Base-by-base conservation (phyloP, 306 rosid species). In the Aeschynomene evenia region DNA sequence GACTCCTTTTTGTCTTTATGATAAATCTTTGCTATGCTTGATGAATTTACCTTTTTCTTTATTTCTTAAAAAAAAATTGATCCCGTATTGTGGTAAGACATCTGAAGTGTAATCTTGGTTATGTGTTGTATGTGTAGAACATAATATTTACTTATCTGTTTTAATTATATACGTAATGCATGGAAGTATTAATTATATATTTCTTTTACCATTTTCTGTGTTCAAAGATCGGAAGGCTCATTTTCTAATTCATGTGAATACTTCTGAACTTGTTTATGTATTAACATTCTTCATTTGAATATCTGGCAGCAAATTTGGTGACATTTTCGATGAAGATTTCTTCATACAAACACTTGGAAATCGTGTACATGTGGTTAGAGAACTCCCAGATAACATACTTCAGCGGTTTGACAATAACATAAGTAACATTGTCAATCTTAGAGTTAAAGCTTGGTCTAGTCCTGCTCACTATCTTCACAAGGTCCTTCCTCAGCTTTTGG, bases 381-480 rank as follows among this genome's bases (percentile, higher is more conserved):
- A 85, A 80, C 97, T 90, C 66, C 96, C 97, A 29, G 74, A 54
- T 21, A 95, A 88, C 77, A 50, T 88, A 60, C 96, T 88, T 42
- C 86, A 80, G 86, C 87, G 26, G 73, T 94, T 81, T 72, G 88
- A 91, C 85, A 77, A 88, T 78, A 90, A 90, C 84, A 88, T 88
- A 73, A 94, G 98, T 78, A 93, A 82, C 77, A 90, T 94, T 72
- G 95, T 90, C 66, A 94, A 94, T 81, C 88, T 94, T 79, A 82
- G 98, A 75, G 88, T 94, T 74, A 94, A 94, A 85, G 98, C 85
- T 62, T 94, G 97, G 98, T 88, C 98, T 43, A 90, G 95, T 85
- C 73, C 97, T 18, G 51, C 86, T 70, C 73, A 94, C 83, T 94
- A 94, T 90, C 81, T 90, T 66, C 94, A 85, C 39, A 94, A 90